phyloP scores from a whole-genome alignment of 1,284 basidiomycete genomes.

The Crucibulum parvulum region DNA sequence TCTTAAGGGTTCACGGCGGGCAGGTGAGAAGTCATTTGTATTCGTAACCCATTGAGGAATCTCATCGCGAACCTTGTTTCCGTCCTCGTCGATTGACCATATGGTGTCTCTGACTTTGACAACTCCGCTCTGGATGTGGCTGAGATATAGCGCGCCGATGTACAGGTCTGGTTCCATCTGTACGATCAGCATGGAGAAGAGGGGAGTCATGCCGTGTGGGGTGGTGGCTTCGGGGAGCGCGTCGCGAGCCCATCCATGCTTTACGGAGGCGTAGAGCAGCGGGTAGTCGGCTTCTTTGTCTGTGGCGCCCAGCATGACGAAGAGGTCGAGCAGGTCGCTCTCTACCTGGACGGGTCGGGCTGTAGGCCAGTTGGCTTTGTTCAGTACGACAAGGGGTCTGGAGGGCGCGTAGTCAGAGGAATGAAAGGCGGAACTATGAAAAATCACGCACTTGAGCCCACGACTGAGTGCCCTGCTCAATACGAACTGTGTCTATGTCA shows the following conservation, averaged over 20 bases:
- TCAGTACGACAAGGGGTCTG: slow-evolving; percentile 52
- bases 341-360: slow-evolving; percentile 51
- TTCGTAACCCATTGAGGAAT: neutral
- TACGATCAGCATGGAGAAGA: slow-evolving; percentile 55
- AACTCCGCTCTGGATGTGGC: slow-evolving; percentile 47
- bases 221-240: slow-evolving; percentile 12
- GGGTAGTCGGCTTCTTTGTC: slow-evolving; percentile 58
- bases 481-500: slow-evolving; percentile 58
- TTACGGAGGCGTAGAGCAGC: slow-evolving; percentile 53
- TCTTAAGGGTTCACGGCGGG: neutral
- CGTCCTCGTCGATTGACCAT: slow-evolving; percentile 43
- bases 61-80: slow-evolving; percentile 6
- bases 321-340: slow-evolving; percentile 53
- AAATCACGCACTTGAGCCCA: slow-evolving; percentile 42
- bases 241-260: slow-evolving; percentile 52
- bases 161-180: slow-evolving; percentile 50
- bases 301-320: slow-evolving; percentile 52
- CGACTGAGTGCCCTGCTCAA: slow-evolving; percentile 48
- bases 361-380: slow-evolving; percentile 51
- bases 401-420: neutral
- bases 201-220: slow-evolving; percentile 41
- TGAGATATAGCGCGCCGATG: slow-evolving; percentile 51
- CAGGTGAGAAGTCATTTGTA: slow-evolving; percentile 1
- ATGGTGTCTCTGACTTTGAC: slow-evolving; percentile 45
- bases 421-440: neutral